These are phyloP conservation scores for Dictyostelium intermedium DNA, from an alignment of 78 protist species.

Conservation along the genomic window DNA sequence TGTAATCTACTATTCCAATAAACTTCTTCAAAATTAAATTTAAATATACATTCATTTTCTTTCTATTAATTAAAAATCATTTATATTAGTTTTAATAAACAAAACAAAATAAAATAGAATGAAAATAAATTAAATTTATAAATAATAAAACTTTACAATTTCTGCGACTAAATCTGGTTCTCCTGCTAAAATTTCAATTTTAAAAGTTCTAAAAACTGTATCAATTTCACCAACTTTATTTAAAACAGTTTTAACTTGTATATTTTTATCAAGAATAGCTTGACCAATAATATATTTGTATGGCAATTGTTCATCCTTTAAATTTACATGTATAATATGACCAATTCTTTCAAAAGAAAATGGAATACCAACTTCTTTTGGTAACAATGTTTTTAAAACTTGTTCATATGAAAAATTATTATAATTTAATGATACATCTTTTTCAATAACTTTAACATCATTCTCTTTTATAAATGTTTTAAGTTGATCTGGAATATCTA, in stretches of 20 bases:
- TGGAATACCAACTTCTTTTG: slow-evolving; percentile 79
- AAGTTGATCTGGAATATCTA: slow-evolving; percentile 42
- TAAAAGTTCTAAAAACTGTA: slow-evolving; percentile 92
- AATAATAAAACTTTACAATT: slow-evolving; percentile 55
- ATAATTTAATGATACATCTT: slow-evolving; percentile 32
- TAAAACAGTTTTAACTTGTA: slow-evolving; percentile 91
- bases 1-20: slow-evolving; percentile 97
- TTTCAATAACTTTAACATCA: slow-evolving; percentile 28
- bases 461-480: slow-evolving; percentile 16
- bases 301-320: slow-evolving; percentile 88
- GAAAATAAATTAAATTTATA: neutral
- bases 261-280: slow-evolving; percentile 86
- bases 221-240: slow-evolving; percentile 92
- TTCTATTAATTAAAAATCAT: no score
- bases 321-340: slow-evolving; percentile 96
- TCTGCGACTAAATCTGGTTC: slow-evolving; percentile 64
- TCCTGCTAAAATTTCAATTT: slow-evolving; percentile 96
- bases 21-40: slow-evolving; percentile 91
- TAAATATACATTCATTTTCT: slow-evolving; percentile 92
- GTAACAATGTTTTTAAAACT: slow-evolving; percentile 72
- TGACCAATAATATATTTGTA: slow-evolving; percentile 92
- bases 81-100: no score
- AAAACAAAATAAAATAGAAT: neutral
- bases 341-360: slow-evolving; percentile 94
- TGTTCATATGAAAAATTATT: slow-evolving; percentile 68